Percentiles rank a stretch among this genome's conserved stretches.
Evolutionary conservation across 2,329 filamentous ascomycete genomes (phyloP).

Genomic region (Shiraia sp.): DNA sequence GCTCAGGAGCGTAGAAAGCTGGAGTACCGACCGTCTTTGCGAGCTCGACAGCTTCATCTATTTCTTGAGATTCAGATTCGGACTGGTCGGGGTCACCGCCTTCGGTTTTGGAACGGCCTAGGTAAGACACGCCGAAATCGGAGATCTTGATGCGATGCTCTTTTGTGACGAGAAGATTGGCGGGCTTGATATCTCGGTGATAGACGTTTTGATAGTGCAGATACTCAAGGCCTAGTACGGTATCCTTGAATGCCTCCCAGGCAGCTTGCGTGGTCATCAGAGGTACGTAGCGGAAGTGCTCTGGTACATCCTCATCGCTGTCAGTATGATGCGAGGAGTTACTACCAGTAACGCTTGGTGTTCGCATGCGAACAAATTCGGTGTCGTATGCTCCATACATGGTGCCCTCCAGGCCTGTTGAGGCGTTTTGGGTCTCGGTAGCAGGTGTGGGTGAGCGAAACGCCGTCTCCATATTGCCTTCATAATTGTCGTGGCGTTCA

Average conservation of each 20-base stretch:
- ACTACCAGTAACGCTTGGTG: slow-evolving; percentile 80
- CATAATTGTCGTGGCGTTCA: slow-evolving; percentile 27
- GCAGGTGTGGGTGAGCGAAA: slow-evolving; percentile 31
- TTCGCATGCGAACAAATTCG: slow-evolving; percentile 64
- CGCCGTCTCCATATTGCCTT: slow-evolving; percentile 42
- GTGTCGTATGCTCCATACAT: slow-evolving; percentile 75
- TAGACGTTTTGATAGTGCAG: slow-evolving; percentile 62
- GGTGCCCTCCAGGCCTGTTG: slow-evolving; percentile 70
- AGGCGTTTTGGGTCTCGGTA: slow-evolving; percentile 10
- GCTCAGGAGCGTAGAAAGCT: slow-evolving; percentile 94
- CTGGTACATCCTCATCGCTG: slow-evolving; percentile 65
- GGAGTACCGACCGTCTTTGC: slow-evolving; percentile 98
- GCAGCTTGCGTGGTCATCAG: slow-evolving; percentile 86
- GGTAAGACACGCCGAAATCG: slow-evolving; percentile 97
- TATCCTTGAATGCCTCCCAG: slow-evolving; percentile 85
- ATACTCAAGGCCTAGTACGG: slow-evolving; percentile 90
- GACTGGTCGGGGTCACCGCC: slow-evolving; percentile 72
- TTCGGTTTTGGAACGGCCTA: slow-evolving; percentile 83
- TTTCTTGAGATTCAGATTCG: slow-evolving; percentile 81
- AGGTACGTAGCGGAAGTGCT: slow-evolving; percentile 91
- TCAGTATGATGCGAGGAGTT: slow-evolving; percentile 60
- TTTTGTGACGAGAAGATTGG: slow-evolving; percentile 85
- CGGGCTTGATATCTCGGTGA: slow-evolving; percentile 60
- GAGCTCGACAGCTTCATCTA: slow-evolving; percentile 93
- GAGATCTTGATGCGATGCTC: slow-evolving; percentile 94